phyloP scores from a whole-genome alignment of 257 asterid species.

The Penstemon eatonii region DNA sequence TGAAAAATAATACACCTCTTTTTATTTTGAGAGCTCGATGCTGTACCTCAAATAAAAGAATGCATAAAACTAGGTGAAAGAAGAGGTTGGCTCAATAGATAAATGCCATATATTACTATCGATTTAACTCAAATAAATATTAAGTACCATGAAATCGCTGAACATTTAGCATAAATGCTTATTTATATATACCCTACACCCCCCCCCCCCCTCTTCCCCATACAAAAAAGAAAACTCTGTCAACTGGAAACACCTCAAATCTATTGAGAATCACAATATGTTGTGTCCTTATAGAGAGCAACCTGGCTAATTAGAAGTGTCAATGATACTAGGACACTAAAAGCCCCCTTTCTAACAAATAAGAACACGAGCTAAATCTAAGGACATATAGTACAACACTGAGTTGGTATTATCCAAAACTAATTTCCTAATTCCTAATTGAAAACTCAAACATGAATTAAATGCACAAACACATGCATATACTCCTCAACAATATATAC shows the following conservation, averaged over 20 bases:
- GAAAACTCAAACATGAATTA: neutral
- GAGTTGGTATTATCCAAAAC: neutral
- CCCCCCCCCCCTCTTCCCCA: too few relatives aligned
- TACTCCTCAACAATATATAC: neutral
- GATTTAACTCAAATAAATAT: neutral
- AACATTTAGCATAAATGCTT: neutral
- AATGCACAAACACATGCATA: neutral
- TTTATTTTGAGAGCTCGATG: slow-evolving; percentile 40
- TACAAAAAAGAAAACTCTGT: too few relatives aligned
- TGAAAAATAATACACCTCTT: slow-evolving; percentile 43
- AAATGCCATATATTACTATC: neutral
- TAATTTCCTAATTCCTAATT: slow-evolving; percentile 7
- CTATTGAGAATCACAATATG: too few relatives aligned
- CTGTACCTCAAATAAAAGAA: slow-evolving; percentile 31
- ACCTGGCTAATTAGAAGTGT: too few relatives aligned
- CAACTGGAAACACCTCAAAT: too few relatives aligned
- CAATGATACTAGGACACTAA: too few relatives aligned
- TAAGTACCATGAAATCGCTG: neutral
- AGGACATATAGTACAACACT: too few relatives aligned
- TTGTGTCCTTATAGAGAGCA: too few relatives aligned
- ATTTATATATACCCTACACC: neutral
- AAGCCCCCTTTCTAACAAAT: too few relatives aligned
- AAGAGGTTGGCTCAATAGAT: slow-evolving; percentile 18
- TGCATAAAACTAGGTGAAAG: slow-evolving; percentile 9
- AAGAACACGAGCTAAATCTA: neutral